Evolutionary conservation across 1,284 basidiomycete species (phyloP).

Genomic region (Boletus albobrunnescens): DNA sequence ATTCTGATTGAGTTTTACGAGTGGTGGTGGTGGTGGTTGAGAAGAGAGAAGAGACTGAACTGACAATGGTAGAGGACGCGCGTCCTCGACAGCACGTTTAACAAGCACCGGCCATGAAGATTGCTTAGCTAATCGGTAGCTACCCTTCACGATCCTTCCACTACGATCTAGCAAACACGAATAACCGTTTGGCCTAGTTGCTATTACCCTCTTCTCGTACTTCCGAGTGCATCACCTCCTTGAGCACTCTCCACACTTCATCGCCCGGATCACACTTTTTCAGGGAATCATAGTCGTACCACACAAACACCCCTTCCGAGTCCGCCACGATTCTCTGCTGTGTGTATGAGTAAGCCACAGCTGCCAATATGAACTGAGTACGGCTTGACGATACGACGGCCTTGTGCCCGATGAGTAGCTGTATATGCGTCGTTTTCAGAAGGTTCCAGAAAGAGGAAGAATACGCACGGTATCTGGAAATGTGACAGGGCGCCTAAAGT

Average conservation of each 20-base stretch:
- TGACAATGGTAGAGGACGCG: neutral
- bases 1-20: constrained; percentile 33
- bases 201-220: constrained; percentile 9
- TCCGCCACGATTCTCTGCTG: constrained; percentile 61
- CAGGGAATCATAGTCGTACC: constrained; percentile 70
- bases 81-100: neutral
- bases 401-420: constrained; percentile 64
- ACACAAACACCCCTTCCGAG: constrained; percentile 60
- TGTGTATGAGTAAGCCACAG: constrained; percentile 57
- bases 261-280: constrained; percentile 61
- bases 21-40: constrained; percentile 18
- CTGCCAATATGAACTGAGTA: constrained; percentile 46
- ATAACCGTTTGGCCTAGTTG: no score
- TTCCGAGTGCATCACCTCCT: constrained; percentile 19
- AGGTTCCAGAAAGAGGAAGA: neutral
- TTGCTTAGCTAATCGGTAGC: neutral
- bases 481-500: constrained; percentile 63
- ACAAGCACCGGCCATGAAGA: neutral
- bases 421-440: constrained; percentile 2
- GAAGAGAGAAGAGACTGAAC: constrained; percentile 8
- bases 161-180: neutral
- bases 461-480: constrained; percentile 64
- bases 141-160: neutral
- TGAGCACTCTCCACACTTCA: constrained; percentile 32
- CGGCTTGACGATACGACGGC: constrained; percentile 31